Evolutionary conservation across 1,284 basidiomycete genomes (phyloP).

Genomic region (Moesziomyces antarcticus): DNA sequence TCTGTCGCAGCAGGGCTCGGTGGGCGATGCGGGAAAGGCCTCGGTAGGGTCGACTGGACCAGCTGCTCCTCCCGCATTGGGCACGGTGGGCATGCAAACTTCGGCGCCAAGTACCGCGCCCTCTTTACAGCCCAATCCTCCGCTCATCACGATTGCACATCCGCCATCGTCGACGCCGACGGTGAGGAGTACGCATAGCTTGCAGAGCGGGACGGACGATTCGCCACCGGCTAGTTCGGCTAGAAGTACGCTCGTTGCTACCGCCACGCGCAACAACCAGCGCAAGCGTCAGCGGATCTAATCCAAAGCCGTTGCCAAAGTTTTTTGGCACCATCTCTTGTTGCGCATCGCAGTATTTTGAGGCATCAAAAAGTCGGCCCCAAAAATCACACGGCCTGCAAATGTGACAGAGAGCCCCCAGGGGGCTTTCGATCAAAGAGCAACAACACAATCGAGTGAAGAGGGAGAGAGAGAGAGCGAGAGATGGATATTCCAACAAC

Average conservation of each 20-base stretch:
- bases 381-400: too few species aligned
- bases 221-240: neutral
- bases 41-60: constrained; percentile 21
- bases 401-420: too few species aligned
- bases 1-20: constrained; percentile 4
- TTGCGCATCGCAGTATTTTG: too few species aligned
- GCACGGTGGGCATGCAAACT: constrained; percentile 4
- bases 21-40: neutral
- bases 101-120: constrained; percentile 15
- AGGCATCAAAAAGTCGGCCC: too few species aligned
- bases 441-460: too few species aligned
- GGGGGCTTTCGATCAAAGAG: too few species aligned
- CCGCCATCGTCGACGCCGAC: constrained; percentile 8
- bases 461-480: neutral
- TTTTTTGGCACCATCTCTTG: too few species aligned
- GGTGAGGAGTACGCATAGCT: constrained; percentile 6
- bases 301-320: too few species aligned
- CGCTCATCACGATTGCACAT: constrained; percentile 19
- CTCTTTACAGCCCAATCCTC: constrained; percentile 1
- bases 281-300: constrained; percentile 42
- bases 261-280: constrained; percentile 38
- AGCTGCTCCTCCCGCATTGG: constrained; percentile 35
- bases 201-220: constrained; percentile 3
- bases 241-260: constrained; percentile 24
- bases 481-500: neutral